Base-by-base conservation (phyloP, 73 alveolate genomes). In the Durusdinium trenchii region DNA sequence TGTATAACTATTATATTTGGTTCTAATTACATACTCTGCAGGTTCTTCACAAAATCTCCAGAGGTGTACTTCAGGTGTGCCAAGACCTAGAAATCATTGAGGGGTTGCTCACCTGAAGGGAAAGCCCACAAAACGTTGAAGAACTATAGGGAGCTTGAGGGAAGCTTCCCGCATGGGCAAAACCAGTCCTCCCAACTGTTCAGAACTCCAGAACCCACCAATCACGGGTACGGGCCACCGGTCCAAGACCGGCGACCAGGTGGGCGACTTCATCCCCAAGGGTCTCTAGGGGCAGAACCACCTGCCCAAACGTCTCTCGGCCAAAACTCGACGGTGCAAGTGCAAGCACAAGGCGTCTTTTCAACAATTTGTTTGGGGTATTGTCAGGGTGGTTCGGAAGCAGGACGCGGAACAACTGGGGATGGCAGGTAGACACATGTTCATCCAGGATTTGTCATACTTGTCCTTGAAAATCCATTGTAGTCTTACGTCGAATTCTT, bases 211-310 rank as follows among this genome's bases (percentile, higher is more conserved):
- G 30, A 60, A 60, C 73, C n/a, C n/a, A 60, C 3, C 73, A 32
- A n/a, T n/a, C n/a, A 60, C 73, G 73, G 73, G 85, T 36, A 12
- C 69, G 12, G 51, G 52, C 30, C n/a, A n/a, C n/a, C n/a, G n/a
- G n/a, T n/a, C n/a, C n/a, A n/a, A n/a, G n/a, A n/a, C 64, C 20
- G 28, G 64, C 9, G 61, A 14, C 14, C 43, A 79, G 90, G 90
- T 79, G 32, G 92, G 92, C 69, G 92, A 82, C 92, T 82, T 82
- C 71, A 82, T 82, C 48, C 92, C 92, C 46, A 82, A 82, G 92
- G 92, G 92, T n/a, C 92, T 82, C 73, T 82, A 82, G 40, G 16
- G 50, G 86, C 86, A 40, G 60, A 20, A 20, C 20, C 28, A 9
- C 64, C 64, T 9, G 9, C 20, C 28, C 20, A 12, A 20, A 54